phyloP scores from a whole-genome alignment of 2,329 filamentous ascomycete species.

The Xylaria multiplex region DNA sequence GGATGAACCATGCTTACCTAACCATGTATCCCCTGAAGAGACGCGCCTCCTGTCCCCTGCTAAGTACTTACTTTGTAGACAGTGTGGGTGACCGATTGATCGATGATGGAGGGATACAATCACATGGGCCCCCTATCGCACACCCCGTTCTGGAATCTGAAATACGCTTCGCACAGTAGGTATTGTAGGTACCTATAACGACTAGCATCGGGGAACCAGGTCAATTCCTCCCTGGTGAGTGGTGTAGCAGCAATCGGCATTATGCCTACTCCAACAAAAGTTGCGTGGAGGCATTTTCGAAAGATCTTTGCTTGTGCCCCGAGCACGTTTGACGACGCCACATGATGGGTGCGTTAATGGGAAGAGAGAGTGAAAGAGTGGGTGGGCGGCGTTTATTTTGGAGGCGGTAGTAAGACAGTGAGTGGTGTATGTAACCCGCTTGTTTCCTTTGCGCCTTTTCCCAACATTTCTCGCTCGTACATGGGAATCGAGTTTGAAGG shows the following conservation, averaged over 20 bases:
- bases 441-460: neutral
- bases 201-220: slow-evolving; percentile 30
- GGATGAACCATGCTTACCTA: slow-evolving; percentile 7
- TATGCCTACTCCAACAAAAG: neutral
- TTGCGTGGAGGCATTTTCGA: slow-evolving; percentile 12
- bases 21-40: slow-evolving; percentile 3
- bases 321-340: slow-evolving; percentile 9
- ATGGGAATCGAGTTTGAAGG: neutral
- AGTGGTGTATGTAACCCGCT: neutral
- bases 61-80: slow-evolving; percentile 6
- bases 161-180: neutral
- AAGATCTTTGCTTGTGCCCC: slow-evolving; percentile 14
- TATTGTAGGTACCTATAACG: neutral
- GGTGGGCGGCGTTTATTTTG: slow-evolving; percentile 7
- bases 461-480: neutral
- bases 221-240: slow-evolving; percentile 22
- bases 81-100: slow-evolving; percentile 19
- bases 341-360: slow-evolving; percentile 2
- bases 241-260: slow-evolving; percentile 4
- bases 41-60: slow-evolving; percentile 9
- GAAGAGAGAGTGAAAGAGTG: neutral
- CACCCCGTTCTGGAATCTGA: neutral
- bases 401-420: neutral
- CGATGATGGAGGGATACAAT: neutral
- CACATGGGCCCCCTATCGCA: slow-evolving; percentile 8